Base-by-base conservation (phyloP, 345 rosid genomes). In the Eucalyptus grandis region DNA sequence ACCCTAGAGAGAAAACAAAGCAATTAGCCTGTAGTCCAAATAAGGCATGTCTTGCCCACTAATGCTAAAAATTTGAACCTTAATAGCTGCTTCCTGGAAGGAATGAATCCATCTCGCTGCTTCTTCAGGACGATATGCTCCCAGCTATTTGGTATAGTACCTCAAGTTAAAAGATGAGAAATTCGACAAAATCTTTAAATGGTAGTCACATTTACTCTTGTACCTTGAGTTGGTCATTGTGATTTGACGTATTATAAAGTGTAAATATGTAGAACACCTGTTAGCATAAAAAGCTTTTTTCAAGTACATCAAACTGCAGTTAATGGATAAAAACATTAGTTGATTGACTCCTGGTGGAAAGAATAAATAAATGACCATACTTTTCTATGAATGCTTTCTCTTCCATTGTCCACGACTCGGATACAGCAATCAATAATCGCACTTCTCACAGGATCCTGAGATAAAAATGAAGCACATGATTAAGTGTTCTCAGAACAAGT, bases 81-180 rank as follows among this genome's bases (percentile, higher is more conserved):
- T 95, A 90, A 96, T 89, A 89, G 98, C 97, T 67, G 95, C 94
- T 89, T 96, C 97, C 91, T 96, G 96, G 81, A 97, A 93, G 43
- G 94, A 93, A 92, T 94, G 98, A 90, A 97, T 97, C 99, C 99
- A 97, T 92, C 93, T 94, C 81, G 98, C 99, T 90, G 98, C 99
- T 92, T 96, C 99, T 90, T 97, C 98, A 69, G 99, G 96, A 90
- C 99, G 94, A 91, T 96, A 94, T 89, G 99, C 99, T 95, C 99
- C 99, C 89, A 97, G 91, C 99, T 96, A 93, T 87, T 89, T 91
- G 62, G 89, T 91, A 88, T 83, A 88, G 87, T 86, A 51, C 81
- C 51, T 49, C 49, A 49, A 47, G 77, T 89, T 80, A 87, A 72
- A 87, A 51, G 27, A 65, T 44, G 58, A 88, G 85, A 86, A 88